These are phyloP conservation scores for Suaeda aralocaspica DNA, from an alignment of 148 eudicot genomes.

Conservation along the genomic window DNA sequence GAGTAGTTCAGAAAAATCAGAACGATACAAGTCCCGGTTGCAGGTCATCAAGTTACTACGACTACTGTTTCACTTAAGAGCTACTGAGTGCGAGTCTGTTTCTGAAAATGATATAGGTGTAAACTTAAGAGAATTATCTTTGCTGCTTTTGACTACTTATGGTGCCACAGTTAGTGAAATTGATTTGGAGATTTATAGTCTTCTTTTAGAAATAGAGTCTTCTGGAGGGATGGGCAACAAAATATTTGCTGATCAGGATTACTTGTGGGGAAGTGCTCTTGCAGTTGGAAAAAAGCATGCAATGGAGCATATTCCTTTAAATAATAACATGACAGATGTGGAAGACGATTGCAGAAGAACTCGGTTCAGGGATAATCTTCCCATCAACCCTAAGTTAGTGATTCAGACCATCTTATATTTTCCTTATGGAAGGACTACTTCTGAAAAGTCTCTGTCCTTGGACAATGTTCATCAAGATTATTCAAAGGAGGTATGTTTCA, in stretches of 20 bases:
- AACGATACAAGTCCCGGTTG: conserved; percentile 35
- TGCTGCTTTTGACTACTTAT: conserved; percentile 71
- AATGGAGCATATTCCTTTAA: conserved; percentile 28
- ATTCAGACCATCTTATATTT: conserved; percentile 64
- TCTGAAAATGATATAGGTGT: conserved; percentile 49
- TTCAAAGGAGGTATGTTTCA: conserved; percentile 42
- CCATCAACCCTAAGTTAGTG: conserved; percentile 72
- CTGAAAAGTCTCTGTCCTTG: conserved; percentile 21
- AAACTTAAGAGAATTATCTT: conserved; percentile 53
- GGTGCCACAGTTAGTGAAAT: conserved; percentile 75
- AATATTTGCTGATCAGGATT: conserved; percentile 63
- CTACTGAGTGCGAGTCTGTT: conserved; percentile 35
- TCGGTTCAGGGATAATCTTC: conserved; percentile 78
- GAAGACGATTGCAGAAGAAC: conserved; percentile 53
- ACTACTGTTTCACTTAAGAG: conserved; percentile 40
- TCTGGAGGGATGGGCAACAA: conserved; percentile 29
- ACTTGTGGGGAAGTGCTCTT: conserved; percentile 76
- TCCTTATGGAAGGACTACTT: conserved; percentile 47
- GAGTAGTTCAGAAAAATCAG: conserved; percentile 23
- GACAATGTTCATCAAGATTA: conserved; percentile 26
- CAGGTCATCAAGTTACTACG: conserved; percentile 78
- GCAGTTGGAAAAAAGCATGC: conserved; percentile 44
- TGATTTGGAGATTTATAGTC: conserved; percentile 69
- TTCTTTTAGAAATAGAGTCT: conserved; percentile 59
- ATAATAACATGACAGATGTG: conserved; percentile 27